These are phyloP conservation scores for Raphanus hybrid DNA, from an alignment of 441 rosid species.

Conservation along the genomic window DNA sequence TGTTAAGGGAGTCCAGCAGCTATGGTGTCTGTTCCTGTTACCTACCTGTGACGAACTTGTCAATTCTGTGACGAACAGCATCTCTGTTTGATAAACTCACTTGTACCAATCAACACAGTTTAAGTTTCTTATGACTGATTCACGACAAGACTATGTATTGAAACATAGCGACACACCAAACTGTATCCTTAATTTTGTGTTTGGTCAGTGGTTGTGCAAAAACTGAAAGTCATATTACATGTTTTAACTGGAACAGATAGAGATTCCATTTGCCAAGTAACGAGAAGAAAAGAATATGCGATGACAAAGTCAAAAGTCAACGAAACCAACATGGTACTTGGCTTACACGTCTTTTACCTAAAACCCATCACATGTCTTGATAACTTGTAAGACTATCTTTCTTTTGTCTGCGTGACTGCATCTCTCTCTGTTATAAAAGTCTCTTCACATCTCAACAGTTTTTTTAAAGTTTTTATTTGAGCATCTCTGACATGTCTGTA, in stretches of 20 bases:
- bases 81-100: background rate
- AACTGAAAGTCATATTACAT: slow-evolving; percentile 15
- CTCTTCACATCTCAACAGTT: background rate
- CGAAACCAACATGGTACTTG: slow-evolving; percentile 13
- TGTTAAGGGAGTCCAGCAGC: too few relatives aligned
- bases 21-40: too few relatives aligned
- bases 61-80: too few relatives aligned
- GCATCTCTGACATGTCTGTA: slow-evolving; percentile 40
- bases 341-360: slow-evolving; percentile 37
- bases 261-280: slow-evolving; percentile 23
- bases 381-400: slow-evolving; percentile 42
- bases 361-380: background rate
- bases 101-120: background rate
- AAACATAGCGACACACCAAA: slow-evolving; percentile 37
- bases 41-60: too few relatives aligned
- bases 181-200: slow-evolving; percentile 47
- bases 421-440: slow-evolving; percentile 3
- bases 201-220: slow-evolving; percentile 7
- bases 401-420: slow-evolving; percentile 23
- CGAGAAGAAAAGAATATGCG: slow-evolving; percentile 31
- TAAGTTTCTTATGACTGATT: background rate
- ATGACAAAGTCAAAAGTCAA: slow-evolving; percentile 34
- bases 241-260: slow-evolving; percentile 1
- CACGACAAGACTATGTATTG: background rate
- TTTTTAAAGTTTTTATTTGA: background rate